Evolutionary conservation across 108 stramenopile genomes (phyloP).

Genomic region (Bacterosira constricta): DNA sequence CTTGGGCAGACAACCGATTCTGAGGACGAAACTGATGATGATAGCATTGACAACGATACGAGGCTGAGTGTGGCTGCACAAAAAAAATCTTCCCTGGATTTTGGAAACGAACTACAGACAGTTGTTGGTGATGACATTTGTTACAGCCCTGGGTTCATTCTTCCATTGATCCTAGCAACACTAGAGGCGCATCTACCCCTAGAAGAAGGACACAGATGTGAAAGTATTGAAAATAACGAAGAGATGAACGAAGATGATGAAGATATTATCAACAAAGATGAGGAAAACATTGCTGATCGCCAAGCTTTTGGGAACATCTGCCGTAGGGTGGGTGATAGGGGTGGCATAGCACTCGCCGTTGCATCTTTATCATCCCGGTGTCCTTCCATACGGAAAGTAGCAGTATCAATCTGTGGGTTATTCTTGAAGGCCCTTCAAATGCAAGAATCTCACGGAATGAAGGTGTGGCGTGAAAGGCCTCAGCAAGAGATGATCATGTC

Average conservation of each 20-base stretch:
- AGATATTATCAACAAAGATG: conserved; percentile 2
- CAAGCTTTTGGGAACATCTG: conserved; percentile 35
- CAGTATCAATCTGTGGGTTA: conserved; percentile 60
- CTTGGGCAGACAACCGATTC: background rate
- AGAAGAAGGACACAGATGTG: background rate
- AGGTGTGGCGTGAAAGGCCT: conserved; percentile 77
- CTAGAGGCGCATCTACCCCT: conserved; percentile 30
- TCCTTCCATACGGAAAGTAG: conserved; percentile 53
- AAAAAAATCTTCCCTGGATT: background rate
- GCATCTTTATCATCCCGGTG: conserved; percentile 69
- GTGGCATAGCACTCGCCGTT: conserved; percentile 56
- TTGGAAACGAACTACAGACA: conserved; percentile 24
- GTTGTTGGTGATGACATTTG: conserved; percentile 51
- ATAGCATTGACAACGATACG: too few relatives aligned
- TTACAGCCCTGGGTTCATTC: conserved; percentile 80
- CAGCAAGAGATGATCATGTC: conserved; percentile 82
- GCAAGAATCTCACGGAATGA: conserved; percentile 52
- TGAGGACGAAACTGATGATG: conserved; percentile 17
- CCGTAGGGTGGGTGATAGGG: conserved; percentile 66
- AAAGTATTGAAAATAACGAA: background rate
- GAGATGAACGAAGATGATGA: conserved; percentile 2
- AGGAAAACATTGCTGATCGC: conserved; percentile 6
- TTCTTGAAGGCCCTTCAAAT: conserved; percentile 59
- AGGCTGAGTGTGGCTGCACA: conserved; percentile 2
- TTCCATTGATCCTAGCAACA: conserved; percentile 61